phyloP scores from a whole-genome alignment of 2,329 filamentous ascomycete species.

The Pseudocercospora crystallina region DNA sequence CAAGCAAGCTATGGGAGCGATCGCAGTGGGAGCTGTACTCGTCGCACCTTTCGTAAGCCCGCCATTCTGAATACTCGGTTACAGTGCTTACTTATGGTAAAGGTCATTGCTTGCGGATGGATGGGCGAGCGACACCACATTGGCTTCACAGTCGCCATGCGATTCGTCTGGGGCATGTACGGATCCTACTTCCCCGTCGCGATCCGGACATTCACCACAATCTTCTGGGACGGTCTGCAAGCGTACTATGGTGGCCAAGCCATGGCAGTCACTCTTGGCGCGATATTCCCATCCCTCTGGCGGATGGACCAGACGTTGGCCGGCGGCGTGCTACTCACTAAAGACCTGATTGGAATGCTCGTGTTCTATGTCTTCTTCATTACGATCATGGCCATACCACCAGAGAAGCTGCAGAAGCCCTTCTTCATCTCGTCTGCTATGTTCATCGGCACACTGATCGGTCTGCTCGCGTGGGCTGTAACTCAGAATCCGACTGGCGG shows the following conservation, averaged over 20 bases:
- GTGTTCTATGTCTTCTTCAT: constrained; percentile 3
- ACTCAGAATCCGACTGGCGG: neutral
- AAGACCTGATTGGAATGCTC: constrained; percentile 6
- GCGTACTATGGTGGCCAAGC: constrained; percentile 4
- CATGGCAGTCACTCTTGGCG: neutral
- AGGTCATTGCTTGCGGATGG: constrained; percentile 1
- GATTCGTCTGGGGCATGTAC: constrained; percentile 6
- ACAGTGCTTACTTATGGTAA: no score
- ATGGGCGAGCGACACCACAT: constrained; percentile 3
- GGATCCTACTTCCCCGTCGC: constrained; percentile 4
- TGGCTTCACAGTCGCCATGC: constrained; percentile 1
- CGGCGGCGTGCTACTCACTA: neutral
- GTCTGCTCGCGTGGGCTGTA: neutral
- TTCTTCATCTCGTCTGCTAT: constrained; percentile 1
- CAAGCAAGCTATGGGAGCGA: constrained; percentile 4
- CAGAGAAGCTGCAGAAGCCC: constrained; percentile 3
- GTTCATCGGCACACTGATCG: neutral
- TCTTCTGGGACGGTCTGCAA: constrained; percentile 4
- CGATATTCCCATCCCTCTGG: neutral
- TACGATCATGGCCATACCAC: constrained; percentile 1
- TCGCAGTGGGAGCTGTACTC: neutral
- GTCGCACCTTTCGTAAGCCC: neutral
- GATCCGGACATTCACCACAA: neutral
- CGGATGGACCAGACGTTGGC: constrained; percentile 5
- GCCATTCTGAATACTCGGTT: no score